Evolutionary conservation across 305 asterid genomes (phyloP), one percentile per base, ranked within the genome.

Genomic region (Fraxinus baroniana): DNA sequence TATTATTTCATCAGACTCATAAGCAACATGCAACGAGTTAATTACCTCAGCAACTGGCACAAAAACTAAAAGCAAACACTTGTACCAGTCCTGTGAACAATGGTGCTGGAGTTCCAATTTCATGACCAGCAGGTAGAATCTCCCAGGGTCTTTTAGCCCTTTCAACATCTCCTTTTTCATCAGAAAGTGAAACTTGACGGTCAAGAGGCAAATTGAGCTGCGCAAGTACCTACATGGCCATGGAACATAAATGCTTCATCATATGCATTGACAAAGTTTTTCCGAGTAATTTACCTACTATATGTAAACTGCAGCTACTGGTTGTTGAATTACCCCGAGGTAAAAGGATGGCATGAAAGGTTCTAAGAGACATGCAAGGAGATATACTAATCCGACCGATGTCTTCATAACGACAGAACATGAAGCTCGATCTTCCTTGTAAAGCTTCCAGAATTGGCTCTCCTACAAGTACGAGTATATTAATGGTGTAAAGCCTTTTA

Each of bases 261-360:
- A 86, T 20, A 55, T 76, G 30, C 71, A n/a, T 24, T 64, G 24
- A 82, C 33, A 64, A 20, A 0, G 7, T 24, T 57, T 26, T 33
- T 22, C 78, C 57, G 35, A 77, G 79, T 62, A 76, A 74, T 74
- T 57, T 26, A 49, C 26, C 30, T 32, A 44, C 76, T 3, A 68
- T 13, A 22, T 39, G 13, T 12, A 74, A 72, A 74, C 78, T 49
- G 78, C 24, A 17, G 49, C 72, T 49, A 57, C 70, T 77, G 22
- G 76, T 33, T 79, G 79, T 60, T 81, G 24, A 76, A 82, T 89
- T 87, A 93, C 98, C 99, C 91, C 94, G n/a, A 82, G 74, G 62
- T 97, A 87, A 86, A 96, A 91, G 24, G 99, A 94, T 22, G 99
- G 98, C 92, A 95, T 95, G 86, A 89, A 94, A 79, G 99, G 98